Conservation (phyloP, 306 rosid species). For the Phaseolus lunatus region DNA sequence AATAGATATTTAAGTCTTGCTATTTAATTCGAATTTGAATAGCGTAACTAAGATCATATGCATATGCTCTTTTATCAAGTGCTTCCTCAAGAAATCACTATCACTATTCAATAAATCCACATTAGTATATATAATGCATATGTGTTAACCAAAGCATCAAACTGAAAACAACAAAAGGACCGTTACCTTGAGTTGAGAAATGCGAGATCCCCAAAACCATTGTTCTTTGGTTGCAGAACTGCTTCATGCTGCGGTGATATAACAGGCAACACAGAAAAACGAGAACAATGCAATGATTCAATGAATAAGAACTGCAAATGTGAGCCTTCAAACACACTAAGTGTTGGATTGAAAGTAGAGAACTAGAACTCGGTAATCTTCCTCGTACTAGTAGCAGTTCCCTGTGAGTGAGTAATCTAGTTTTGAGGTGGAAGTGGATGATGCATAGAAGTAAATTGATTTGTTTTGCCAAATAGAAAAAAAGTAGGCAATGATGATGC, state of each 20-base stretch:
- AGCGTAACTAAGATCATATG: neutral
- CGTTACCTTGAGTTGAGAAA: conserved; percentile 25
- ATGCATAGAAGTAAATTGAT: conserved; percentile 6
- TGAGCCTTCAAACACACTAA: neutral
- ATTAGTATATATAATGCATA: neutral
- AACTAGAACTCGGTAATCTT: neutral
- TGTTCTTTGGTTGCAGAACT: conserved; percentile 10
- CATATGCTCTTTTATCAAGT: neutral
- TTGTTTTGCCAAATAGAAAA: conserved; percentile 12
- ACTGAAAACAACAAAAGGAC: conserved; percentile 28
- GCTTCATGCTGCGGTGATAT: neutral
- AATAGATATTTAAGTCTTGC: neutral
- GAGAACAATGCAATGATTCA: neutral
- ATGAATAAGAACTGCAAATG: conserved; percentile 20
- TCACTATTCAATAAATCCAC: conserved; percentile 9
- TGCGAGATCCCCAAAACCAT: neutral
- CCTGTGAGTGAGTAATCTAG: neutral
- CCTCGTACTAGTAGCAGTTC: neutral
- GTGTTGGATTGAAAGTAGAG: neutral
- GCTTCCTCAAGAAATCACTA: conserved; percentile 5
- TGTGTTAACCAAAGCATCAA: neutral
- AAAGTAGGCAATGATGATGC: neutral
- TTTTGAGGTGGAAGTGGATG: no score
- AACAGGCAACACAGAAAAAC: neutral
- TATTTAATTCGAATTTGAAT: neutral